Conservation (phyloP, 148 eudicot species). For the Cornus kousa region DNA sequence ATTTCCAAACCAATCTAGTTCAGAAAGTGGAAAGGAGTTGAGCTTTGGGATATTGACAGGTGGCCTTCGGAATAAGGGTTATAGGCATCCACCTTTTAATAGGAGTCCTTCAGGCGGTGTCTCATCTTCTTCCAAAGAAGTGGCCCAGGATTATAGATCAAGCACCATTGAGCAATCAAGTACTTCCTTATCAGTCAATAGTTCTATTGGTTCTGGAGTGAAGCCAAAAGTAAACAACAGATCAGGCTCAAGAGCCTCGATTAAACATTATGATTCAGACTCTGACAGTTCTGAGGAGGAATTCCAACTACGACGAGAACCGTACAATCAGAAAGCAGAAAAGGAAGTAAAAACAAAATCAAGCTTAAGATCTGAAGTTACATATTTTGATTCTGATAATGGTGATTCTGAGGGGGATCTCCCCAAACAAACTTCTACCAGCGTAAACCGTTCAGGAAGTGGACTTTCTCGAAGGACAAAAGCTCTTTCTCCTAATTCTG, state of each 20-base stretch:
- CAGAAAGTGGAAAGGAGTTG: slow-evolving; percentile 39
- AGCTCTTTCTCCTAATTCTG: slow-evolving; percentile 34
- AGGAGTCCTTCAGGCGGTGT: slow-evolving; percentile 26
- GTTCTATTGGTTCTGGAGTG: slow-evolving; percentile 12
- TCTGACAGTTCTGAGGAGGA: slow-evolving; percentile 37
- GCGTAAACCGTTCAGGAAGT: slow-evolving; percentile 28
- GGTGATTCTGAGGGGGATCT: slow-evolving; percentile 48
- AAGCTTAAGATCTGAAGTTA: slow-evolving; percentile 27
- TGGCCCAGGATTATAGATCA: slow-evolving; percentile 21
- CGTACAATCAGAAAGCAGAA: slow-evolving; percentile 5
- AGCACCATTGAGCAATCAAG: slow-evolving; percentile 20
- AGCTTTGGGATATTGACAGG: slow-evolving; percentile 57
- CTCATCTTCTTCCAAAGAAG: slow-evolving; percentile 28
- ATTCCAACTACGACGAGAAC: slow-evolving; percentile 10
- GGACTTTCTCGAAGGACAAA: slow-evolving; percentile 74
- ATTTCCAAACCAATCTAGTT: slow-evolving; percentile 27
- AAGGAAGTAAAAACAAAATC: slow-evolving; percentile 27
- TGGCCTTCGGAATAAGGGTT: slow-evolving; percentile 63
- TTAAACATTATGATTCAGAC: slow-evolving; percentile 28
- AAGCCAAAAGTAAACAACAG: slow-evolving; percentile 12
- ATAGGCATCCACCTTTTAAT: slow-evolving; percentile 36
- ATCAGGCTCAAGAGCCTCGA: slow-evolving; percentile 15
- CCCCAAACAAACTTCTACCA: slow-evolving; percentile 24
- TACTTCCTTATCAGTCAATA: slow-evolving; percentile 23
- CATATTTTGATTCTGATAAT: slow-evolving; percentile 43